Evolutionary conservation across 1,139 yeast genomes (phyloP).

Genomic region (Meyerozyma guilliermondii): DNA sequence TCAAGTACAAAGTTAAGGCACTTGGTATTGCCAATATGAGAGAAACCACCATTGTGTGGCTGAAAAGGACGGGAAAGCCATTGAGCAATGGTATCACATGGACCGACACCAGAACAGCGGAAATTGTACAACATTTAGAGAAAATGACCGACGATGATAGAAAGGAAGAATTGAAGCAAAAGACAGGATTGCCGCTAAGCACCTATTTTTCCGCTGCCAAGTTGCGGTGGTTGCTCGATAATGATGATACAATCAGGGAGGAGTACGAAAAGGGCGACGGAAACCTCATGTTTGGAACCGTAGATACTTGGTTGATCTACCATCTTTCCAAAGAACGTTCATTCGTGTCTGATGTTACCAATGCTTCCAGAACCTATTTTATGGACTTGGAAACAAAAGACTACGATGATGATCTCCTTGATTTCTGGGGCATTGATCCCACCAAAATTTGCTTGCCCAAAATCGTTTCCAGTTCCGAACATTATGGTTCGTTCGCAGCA

Average conservation of each 20-base stretch:
- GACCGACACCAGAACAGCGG: conserved; percentile 89
- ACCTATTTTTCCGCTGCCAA: conserved; percentile 92
- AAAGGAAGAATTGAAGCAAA: conserved; percentile 54
- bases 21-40: conserved; percentile 94
- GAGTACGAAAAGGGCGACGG: conserved; percentile 72
- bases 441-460: conserved; percentile 68
- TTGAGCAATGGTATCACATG: conserved; percentile 88
- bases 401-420: conserved; percentile 72
- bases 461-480: conserved; percentile 75
- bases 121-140: conserved; percentile 62
- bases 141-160: conserved; percentile 54
- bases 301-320: conserved; percentile 91
- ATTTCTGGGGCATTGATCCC: conserved; percentile 76
- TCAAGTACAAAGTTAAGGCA: conserved; percentile 52
- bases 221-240: conserved; percentile 84
- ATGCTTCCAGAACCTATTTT: conserved; percentile 88
- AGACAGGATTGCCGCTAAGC: conserved; percentile 82
- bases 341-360: conserved; percentile 82
- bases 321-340: conserved; percentile 70
- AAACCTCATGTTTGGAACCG: conserved; percentile 84
- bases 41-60: conserved; percentile 92
- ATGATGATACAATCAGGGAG: conserved; percentile 61
- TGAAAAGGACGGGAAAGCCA: conserved; percentile 76
- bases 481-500: conserved; percentile 65
- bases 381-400: conserved; percentile 76